Base-by-base conservation (phyloP, 1,284 basidiomycete species). In the Ustilago bromivora region DNA sequence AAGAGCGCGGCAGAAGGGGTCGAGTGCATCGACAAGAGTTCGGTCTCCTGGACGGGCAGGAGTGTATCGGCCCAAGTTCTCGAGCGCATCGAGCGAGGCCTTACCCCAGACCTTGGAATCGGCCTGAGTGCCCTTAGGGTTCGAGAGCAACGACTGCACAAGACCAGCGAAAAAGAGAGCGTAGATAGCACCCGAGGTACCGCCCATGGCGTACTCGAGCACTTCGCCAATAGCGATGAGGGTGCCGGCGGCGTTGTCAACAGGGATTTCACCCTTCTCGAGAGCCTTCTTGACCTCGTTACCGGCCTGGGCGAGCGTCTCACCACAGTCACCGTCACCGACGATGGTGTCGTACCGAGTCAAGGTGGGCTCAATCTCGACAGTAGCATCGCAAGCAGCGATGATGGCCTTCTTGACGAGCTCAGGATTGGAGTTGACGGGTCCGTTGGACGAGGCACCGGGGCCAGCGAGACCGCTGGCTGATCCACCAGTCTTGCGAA, bases 41-140 rank as follows among this genome's bases (percentile, higher is more conserved):
- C 90, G 87, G 80, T 90, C 89, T 1, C 90, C 90, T 6, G 87
- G 87, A 66, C 88, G 86, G 7, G 90, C 89, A 0, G 89, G 89
- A 0, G 90, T 90, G 83, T 90, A 88, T 54, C 84, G 84, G 41
- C 79, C 75, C 47, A 86, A 75, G 60, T 78, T 82, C 71, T 84
- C 71, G 43, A 86, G 78, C 12, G 85, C 84, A 17, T 71, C 66
- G 5, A 71, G 59, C 4, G 79, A 74, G 3, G 84, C 84, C 59
- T 72, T 66, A 55, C 78, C 79, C 85, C 84, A 85, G 41, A 83
- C 76, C 63, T 82, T 76, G 38, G 61, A 51, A 19, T 70, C 71
- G 4, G 84, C 83, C 51, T 69, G 54, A 32, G 61, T 66, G 40
- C 78, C 80, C 41, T 61, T 54, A 17, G 75, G 71, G 46, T 78